A percentile compares a stretch with the other conserved stretches of the same genome.
Evolutionary conservation across 2,329 filamentous ascomycete species (phyloP).

Genomic region (Phyllosticta paracitricarpa): DNA sequence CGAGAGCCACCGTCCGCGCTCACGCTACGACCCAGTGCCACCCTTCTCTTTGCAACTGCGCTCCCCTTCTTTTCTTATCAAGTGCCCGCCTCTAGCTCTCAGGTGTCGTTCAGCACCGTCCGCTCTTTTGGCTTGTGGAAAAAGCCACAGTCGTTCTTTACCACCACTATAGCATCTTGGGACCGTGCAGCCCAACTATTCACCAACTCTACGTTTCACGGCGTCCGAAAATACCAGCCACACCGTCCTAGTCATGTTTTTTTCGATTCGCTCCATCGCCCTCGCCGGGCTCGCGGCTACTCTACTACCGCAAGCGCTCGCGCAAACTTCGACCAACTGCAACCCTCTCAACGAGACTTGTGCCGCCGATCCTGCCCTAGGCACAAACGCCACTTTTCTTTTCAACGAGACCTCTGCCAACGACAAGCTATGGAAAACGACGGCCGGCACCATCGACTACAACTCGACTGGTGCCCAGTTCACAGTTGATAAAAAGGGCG

Average conservation of each 20-base stretch:
- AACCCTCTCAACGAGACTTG: slow-evolving; percentile 66
- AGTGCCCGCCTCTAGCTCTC: background rate
- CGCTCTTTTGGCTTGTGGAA: background rate
- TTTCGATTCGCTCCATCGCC: slow-evolving; percentile 16
- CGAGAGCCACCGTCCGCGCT: background rate
- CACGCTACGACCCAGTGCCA: background rate
- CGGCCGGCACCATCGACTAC: slow-evolving; percentile 55
- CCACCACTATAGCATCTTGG: background rate
- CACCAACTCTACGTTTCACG: background rate
- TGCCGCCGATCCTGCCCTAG: slow-evolving; percentile 60
- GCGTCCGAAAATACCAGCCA: slow-evolving; percentile 1
- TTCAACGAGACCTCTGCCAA: slow-evolving; percentile 42
- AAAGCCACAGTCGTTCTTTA: background rate
- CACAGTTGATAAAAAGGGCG: slow-evolving; percentile 57
- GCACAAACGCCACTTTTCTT: slow-evolving; percentile 43
- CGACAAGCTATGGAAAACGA: slow-evolving; percentile 52
- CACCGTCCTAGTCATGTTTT: slow-evolving; percentile 6
- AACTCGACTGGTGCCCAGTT: slow-evolving; percentile 58
- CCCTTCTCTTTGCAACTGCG: background rate
- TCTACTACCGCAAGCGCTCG: slow-evolving; percentile 40
- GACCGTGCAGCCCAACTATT: background rate
- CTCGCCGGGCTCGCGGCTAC: slow-evolving; percentile 27
- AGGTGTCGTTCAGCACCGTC: background rate
- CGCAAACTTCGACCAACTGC: slow-evolving; percentile 70
- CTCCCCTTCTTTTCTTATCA: background rate